phyloP scores from a whole-genome alignment of 495 filamentous ascomycete genomes.

The Podospora anserina region DNA sequence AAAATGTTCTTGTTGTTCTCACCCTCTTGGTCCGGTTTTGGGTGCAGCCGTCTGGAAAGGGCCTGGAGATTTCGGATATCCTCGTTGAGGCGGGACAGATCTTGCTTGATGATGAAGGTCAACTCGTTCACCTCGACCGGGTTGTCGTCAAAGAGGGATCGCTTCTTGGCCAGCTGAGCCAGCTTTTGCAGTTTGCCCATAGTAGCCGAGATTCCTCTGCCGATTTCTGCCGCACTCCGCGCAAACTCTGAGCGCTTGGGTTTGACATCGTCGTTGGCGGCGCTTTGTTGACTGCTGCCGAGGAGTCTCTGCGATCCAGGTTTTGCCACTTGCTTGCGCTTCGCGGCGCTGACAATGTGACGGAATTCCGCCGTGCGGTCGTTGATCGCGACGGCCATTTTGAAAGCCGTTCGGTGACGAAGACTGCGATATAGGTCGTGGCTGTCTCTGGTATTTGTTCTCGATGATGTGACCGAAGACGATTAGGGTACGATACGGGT shows the following conservation, averaged over 20 bases:
- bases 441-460: not conserved
- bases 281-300: constrained; percentile 70
- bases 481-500: not conserved
- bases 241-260: constrained; percentile 74
- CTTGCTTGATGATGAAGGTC: constrained; percentile 86
- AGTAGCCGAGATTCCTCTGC: constrained; percentile 81
- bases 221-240: constrained; percentile 82
- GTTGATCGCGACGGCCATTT: constrained; percentile 75
- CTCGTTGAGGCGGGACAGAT: constrained; percentile 81
- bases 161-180: constrained; percentile 91
- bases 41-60: constrained; percentile 64
- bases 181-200: constrained; percentile 92
- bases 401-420: constrained; percentile 8
- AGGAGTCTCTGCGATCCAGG: constrained; percentile 74
- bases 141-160: constrained; percentile 94
- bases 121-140: constrained; percentile 91
- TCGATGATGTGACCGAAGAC: not conserved
- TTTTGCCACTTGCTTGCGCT: constrained; percentile 69
- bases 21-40: constrained; percentile 79
- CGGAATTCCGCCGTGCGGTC: constrained; percentile 94
- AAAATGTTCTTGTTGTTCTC: constrained; percentile 99
- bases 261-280: constrained; percentile 61
- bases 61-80: constrained; percentile 79
- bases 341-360: constrained; percentile 78
- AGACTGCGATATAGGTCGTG: not conserved